Conservation (phyloP, 257 asterid species). For the Nicotiana obtusifolia region DNA sequence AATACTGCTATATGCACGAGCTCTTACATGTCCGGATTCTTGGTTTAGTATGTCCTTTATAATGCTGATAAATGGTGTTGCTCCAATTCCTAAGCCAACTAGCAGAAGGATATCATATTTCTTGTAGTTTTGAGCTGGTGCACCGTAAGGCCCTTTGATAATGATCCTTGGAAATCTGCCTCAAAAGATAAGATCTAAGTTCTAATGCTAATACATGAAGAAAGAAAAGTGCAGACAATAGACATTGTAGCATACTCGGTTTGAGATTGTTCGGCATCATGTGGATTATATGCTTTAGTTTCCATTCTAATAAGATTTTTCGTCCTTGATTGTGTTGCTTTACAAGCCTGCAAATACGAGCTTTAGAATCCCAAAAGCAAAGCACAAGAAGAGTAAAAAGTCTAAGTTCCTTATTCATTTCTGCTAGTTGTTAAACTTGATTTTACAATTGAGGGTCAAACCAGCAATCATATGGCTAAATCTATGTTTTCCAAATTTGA, state of each 20-base stretch:
- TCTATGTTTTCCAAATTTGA: neutral
- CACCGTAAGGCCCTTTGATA: conserved; percentile 87
- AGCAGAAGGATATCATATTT: conserved; percentile 76
- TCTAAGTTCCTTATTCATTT: neutral
- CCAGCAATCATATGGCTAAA: neutral
- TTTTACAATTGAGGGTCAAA: neutral
- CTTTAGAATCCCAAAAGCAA: neutral
- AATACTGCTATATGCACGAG: neutral
- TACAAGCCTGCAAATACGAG: conserved; percentile 47
- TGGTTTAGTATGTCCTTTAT: conserved; percentile 65
- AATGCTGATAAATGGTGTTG: conserved; percentile 87
- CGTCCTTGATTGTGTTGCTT: conserved; percentile 28
- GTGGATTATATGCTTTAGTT: conserved; percentile 37
- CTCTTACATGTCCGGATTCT: conserved; percentile 40
- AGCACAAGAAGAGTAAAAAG: neutral
- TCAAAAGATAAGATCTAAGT: conserved; percentile 8
- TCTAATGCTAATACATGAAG: neutral
- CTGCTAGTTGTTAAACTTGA: neutral
- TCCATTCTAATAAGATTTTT: conserved; percentile 64
- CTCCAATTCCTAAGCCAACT: conserved; percentile 91
- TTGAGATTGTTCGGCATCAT: conserved; percentile 30
- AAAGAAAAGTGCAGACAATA: neutral
- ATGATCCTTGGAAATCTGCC: conserved; percentile 59
- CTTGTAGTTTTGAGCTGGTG: conserved; percentile 91
- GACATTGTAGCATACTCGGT: conserved; percentile 33